Base-by-base conservation (phyloP, 768 basidiomycete species). In the Collybia sp. region DNA sequence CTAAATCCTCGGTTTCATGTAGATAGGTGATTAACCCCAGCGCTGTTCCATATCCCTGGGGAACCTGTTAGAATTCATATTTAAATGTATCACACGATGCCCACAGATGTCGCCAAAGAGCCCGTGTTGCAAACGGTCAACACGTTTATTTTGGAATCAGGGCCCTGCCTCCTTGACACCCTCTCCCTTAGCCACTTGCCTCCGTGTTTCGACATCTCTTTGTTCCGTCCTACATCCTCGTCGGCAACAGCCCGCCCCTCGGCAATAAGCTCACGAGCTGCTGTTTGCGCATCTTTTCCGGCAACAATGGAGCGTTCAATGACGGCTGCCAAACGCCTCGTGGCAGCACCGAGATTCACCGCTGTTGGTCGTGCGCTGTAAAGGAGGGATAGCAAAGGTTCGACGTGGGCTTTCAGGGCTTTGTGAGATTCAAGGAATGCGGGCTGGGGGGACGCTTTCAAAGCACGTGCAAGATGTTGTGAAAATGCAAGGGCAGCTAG, bases 101-200 rank as follows among this genome's bases (percentile, higher is more conserved):
- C 45, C 54, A 93, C 93, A 25, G 93, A 95, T 9, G 93, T 96
- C 1, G 95, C 94, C 52, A 98, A 75, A 17, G 88, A 91, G 3
- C 94, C 94, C n/a, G 94, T 98, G 63, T 97, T 97, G 69, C 94
- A 97, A 10, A 97, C 91, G 12, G 94, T 96, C 63, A 96, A 69
- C 15, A 95, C 79, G 58, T 89, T 93, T 47, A 96, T 63, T 33
- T 69, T 74, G 38, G 69, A 69, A 19, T 67, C 69, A n/a, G 54
- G 51, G 1, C 54, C 65, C 40, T 58, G 61, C 18, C 52, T 57
- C 49, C 61, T 53, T 60, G 70, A 72, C 16, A 76, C 70, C 30
- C 68, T 66, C 34, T 79, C 64, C 32, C 83, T 59, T 32, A 96
- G 69, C 94, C 94, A 97, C 30, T 88, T 83, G 2, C 86, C 93